Evolutionary conservation across 208 protist species (phyloP), one percentile per base, ranked within the genome.

Genomic region (Herpetomonas tarakana): DNA sequence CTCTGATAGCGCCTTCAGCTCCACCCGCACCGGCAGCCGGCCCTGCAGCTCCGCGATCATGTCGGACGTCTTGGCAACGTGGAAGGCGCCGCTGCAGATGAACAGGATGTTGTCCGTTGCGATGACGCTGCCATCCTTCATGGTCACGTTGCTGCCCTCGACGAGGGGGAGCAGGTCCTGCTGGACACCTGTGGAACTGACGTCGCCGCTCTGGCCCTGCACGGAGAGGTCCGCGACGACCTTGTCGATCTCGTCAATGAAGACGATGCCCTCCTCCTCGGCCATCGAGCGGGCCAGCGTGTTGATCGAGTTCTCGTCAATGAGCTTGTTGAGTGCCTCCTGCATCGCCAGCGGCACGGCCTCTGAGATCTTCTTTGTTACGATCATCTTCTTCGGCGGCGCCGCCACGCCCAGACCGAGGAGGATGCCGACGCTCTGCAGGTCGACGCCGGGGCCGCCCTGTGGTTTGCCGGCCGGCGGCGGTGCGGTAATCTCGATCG

Each of bases 211-310:
- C 6, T 52, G 59, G 58, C 69, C 78, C 25, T 60, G 59, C 18
- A 28, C 0, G 21, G 69, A 68, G 18, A 69, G 71, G 30, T 94
- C 84, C 3, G 73, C 62, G 12, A 96, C 90, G 16, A 96, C 98
- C 81, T 99, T 99, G 81, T 99, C 98, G 64, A 99, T 99, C 62
- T 99, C 98, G 70, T 99, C 98, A 52, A 99, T 97, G 64, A 99
- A 98, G 9, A 99, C 96, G 46, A 99, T 96, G 30, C 97, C 98
- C 58, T 99, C 92, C 62, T 97, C 74, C 72, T 98, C 93, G 12
- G 88, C 77, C 38, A 96, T 59, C 6, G 77, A 70, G 21, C 82
- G 71, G 12, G 92, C 94, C 18, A 92, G 69, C 24, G 88, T 81
- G 60, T 83, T 88, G n/a, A 98, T 79, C 6, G 76, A 69, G n/a